Conservation (phyloP, 176 grass and related monocot genomes). For the Musa troglodytarum region DNA sequence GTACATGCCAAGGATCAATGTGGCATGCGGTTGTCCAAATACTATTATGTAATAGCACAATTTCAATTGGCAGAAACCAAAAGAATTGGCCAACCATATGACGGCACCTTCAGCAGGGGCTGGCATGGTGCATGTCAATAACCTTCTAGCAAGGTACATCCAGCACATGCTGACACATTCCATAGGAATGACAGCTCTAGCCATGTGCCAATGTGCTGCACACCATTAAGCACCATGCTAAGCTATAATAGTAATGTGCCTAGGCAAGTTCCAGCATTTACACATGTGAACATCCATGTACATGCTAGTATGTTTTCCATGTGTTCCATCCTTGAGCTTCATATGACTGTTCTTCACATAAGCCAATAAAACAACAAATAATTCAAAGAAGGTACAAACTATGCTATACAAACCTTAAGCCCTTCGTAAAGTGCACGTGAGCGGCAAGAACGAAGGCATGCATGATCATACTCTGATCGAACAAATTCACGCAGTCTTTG, state of each 20-base stretch:
- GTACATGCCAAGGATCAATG: no score
- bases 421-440: constrained; percentile 98
- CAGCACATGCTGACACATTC: no score
- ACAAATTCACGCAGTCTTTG: constrained; percentile 98
- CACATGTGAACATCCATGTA: no score
- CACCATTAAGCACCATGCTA: not conserved
- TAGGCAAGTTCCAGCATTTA: not conserved
- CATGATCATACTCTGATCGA: constrained; percentile 96
- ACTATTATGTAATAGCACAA: no score
- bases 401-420: constrained; percentile 57
- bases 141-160: no score
- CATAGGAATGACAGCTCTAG: no score
- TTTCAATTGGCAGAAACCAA: no score
- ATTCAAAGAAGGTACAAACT: constrained; percentile 56
- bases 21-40: no score
- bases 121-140: no score
- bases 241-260: not conserved
- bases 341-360: constrained; percentile 60
- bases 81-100: no score
- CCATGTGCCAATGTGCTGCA: not conserved
- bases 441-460: constrained; percentile 89
- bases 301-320: constrained; percentile 29
- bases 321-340: constrained; percentile 31
- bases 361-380: constrained; percentile 66
- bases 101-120: no score